These are phyloP conservation scores for Boletus speciosus DNA, from an alignment of 768 basidiomycete genomes.

Conservation along the genomic window DNA sequence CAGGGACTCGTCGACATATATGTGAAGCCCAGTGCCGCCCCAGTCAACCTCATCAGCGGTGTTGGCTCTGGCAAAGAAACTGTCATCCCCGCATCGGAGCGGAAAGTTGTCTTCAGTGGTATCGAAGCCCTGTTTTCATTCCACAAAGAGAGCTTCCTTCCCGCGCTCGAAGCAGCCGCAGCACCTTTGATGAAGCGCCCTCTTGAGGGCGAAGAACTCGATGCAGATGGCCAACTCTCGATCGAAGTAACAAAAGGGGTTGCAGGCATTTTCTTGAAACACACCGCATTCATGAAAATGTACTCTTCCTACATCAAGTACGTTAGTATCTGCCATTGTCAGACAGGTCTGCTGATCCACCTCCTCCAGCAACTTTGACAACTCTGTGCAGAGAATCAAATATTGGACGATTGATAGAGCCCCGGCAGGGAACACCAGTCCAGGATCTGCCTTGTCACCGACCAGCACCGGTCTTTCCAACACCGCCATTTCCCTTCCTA, in stretches of 20 bases:
- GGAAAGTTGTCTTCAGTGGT: constrained; percentile 89
- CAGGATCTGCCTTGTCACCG: constrained; percentile 43
- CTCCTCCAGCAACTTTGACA: constrained; percentile 81
- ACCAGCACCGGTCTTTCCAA: constrained; percentile 56
- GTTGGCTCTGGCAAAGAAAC: constrained; percentile 78
- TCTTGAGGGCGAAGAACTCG: constrained; percentile 46
- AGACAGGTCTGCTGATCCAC: constrained; percentile 10
- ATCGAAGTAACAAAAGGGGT: constrained; percentile 73
- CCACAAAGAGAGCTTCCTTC: constrained; percentile 90
- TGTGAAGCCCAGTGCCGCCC: constrained; percentile 75
- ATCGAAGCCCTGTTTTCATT: constrained; percentile 88
- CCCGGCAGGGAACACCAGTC: constrained; percentile 35
- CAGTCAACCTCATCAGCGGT: constrained; percentile 66
- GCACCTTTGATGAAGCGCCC: constrained; percentile 57
- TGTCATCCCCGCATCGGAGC: constrained; percentile 78
- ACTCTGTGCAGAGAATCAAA: constrained; percentile 82
- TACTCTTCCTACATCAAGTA: constrained; percentile 98
- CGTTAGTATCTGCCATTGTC: constrained; percentile 27
- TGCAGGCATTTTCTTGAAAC: constrained; percentile 85
- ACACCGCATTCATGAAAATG: constrained; percentile 98
- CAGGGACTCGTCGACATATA: constrained; percentile 95
- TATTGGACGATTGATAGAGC: constrained; percentile 71
- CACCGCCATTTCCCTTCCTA: constrained; percentile 49
- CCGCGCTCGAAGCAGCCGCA: constrained; percentile 79
- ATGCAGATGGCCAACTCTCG: constrained; percentile 72